A percentile compares a stretch with the other conserved stretches of the same genome.
Conservation (phyloP, 805 yeast species). For the Saccharomycopsis lassenensis region DNA sequence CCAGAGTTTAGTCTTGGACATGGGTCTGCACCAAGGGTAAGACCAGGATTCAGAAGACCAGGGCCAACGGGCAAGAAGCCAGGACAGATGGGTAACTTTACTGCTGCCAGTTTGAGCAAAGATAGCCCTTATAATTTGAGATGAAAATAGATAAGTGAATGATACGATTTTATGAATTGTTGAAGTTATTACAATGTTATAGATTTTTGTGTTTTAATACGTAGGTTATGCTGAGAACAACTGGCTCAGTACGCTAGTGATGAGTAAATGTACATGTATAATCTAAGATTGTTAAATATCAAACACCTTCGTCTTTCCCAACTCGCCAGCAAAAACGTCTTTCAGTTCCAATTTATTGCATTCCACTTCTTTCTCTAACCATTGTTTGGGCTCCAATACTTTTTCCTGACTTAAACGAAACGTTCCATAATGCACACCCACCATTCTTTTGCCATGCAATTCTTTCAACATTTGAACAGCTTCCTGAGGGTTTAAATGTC, state of each 20-base stretch:
- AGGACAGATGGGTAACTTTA: constrained; percentile 24
- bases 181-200: no score
- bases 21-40: constrained; percentile 12
- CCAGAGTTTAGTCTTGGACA: constrained; percentile 35
- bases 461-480: constrained; percentile 57
- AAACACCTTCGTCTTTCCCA: no score
- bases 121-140: constrained; percentile 37
- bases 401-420: constrained; percentile 83
- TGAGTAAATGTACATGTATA: no score
- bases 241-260: no score
- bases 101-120: constrained; percentile 30
- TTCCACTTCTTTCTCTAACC: constrained; percentile 41
- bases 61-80: constrained; percentile 29
- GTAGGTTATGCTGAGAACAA: no score
- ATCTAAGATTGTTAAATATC: no score
- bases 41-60: constrained; percentile 15
- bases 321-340: no score
- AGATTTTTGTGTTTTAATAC: no score
- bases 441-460: constrained; percentile 46
- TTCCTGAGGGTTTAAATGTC: constrained; percentile 80
- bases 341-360: no score
- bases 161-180: no score
- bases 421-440: constrained; percentile 97
- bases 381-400: constrained; percentile 68
- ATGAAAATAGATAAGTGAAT: constrained; percentile 16